Evolutionary conservation across 73 alveolate species (phyloP).

Genomic region (Paramecium primaurelia): DNA sequence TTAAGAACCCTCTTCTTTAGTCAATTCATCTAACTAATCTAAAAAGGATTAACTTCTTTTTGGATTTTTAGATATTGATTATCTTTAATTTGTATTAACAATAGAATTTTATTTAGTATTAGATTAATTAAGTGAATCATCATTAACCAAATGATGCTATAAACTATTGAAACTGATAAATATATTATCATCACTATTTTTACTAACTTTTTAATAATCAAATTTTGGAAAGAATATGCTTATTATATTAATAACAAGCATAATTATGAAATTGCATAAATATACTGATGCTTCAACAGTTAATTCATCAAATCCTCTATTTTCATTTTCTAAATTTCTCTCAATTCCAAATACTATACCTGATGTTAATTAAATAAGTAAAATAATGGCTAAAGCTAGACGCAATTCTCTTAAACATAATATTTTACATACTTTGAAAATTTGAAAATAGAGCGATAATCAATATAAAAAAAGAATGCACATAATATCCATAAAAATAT

Average conservation of each 20-base stretch:
- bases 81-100: neutral
- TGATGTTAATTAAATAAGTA: neutral
- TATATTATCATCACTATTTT: neutral
- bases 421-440: neutral
- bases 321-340: neutral
- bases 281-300: neutral
- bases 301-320: neutral
- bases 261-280: neutral
- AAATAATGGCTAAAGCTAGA: neutral
- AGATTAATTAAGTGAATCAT: neutral
- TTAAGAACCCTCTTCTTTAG: neutral
- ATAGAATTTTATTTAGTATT: neutral
- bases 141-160: neutral
- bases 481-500: neutral
- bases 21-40: neutral
- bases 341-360: slow-evolving; percentile 9
- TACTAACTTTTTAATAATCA: neutral
- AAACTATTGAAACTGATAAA: neutral
- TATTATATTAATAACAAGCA: neutral
- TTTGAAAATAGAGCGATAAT: neutral
- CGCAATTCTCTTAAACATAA: neutral
- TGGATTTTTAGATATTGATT: neutral
- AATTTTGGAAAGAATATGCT: neutral
- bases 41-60: neutral
- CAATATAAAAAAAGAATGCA: neutral